Conservation (phyloP, 345 rosid genomes). For the Rhodamnia rubescens region DNA sequence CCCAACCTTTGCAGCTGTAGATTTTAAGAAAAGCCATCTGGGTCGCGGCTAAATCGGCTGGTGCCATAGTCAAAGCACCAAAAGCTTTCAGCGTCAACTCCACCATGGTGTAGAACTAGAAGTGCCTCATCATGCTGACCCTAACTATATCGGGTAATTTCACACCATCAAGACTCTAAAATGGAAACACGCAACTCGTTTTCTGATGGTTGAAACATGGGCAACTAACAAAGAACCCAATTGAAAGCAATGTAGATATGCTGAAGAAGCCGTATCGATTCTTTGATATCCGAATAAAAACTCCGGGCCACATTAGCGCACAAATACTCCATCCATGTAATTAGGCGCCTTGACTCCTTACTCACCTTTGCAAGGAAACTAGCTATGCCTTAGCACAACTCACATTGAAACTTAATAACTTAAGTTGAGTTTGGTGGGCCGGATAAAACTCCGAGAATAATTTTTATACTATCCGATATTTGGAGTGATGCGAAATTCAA, state of each 20-base stretch:
- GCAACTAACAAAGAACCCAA: neutral
- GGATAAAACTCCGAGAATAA: too few relatives aligned
- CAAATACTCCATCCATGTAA: neutral
- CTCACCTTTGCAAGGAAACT: neutral
- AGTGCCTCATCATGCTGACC: neutral
- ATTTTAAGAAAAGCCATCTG: neutral
- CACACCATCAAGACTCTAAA: neutral
- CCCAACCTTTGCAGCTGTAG: neutral
- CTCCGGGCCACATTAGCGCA: neutral
- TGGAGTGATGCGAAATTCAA: too few relatives aligned
- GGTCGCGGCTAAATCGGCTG: neutral
- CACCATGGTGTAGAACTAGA: neutral
- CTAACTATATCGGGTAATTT: neutral
- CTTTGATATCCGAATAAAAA: neutral
- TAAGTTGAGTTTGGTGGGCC: neutral
- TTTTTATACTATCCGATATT: too few relatives aligned
- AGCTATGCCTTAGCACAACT: neutral
- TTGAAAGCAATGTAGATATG: neutral
- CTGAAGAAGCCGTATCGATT: neutral
- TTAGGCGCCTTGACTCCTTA: neutral
- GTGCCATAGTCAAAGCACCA: neutral
- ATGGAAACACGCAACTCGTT: neutral
- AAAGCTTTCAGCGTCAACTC: neutral
- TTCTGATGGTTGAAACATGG: neutral
- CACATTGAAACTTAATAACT: neutral